Base-by-base conservation (phyloP, 2,329 filamentous ascomycete genomes). In the Ascochyta fabae region DNA sequence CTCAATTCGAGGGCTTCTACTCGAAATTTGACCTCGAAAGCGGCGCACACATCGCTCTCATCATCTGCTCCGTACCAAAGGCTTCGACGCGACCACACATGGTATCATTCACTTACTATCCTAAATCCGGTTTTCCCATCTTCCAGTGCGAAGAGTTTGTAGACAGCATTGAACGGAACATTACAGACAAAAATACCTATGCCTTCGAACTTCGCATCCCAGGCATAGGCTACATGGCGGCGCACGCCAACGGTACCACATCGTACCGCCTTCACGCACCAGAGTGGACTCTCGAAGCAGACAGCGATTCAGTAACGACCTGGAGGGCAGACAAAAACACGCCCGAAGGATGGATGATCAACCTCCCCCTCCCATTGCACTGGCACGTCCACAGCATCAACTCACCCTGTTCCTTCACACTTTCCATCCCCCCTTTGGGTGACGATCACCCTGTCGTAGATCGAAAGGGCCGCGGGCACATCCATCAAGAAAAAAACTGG, bases 401-500 rank as follows among this genome's bases (percentile, higher is more conserved):
- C 35, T 81, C 80, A 1, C 62, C 71, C 1, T 75, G 75, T 47
- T 65, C 67, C 3, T 80, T 78, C 65, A 60, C 59, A 4, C 69
- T 83, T 35, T 58, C 62, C 4, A 76, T 82, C 5, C 70, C 76
- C 1, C 59, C 66, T 4, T 49, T 71, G 4, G 61, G 57, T 10
- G 34, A 65, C 59, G 50, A 55, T 1, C 60, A 66, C 3, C 54
- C 67, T 62, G 6, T 59, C 48, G n/a, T 29, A 44, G 53, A 70
- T 46, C 49, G 69, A 67, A 57, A 60, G 26, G 79, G 76, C 40
- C 60, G 48, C 3, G 79, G 77, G 3, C 70, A 66, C 2, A 74
- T 81, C 1, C 80, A 83, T 60, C 75, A 80, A 48, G 81, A 83
- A 60, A 83, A 83, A 67, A 83, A 83, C 59, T 83, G 79, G 79